phyloP scores from a whole-genome alignment of 2,329 filamentous ascomycete genomes.

The Juglanconis juglandina region DNA sequence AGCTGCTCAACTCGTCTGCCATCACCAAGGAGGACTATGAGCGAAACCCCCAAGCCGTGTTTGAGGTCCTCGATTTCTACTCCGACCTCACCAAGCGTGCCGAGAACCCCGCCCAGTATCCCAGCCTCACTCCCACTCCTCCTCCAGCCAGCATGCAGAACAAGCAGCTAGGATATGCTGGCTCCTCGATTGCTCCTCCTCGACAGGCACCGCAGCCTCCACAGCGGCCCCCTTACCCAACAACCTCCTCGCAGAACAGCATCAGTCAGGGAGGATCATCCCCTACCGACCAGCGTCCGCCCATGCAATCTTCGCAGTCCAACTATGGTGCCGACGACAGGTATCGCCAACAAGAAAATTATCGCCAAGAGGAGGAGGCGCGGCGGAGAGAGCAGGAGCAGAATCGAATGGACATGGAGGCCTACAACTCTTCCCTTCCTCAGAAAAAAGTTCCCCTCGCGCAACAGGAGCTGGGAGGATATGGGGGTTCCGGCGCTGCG shows the following conservation, averaged over 20 bases:
- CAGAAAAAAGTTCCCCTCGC: slow-evolving; percentile 76
- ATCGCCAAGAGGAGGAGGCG: slow-evolving; percentile 48
- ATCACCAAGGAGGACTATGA: slow-evolving; percentile 99
- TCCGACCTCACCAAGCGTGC: slow-evolving; percentile 75
- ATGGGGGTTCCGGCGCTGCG: slow-evolving; percentile 46
- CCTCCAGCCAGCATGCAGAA: slow-evolving; percentile 53
- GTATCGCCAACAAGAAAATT: slow-evolving; percentile 37
- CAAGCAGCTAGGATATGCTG: slow-evolving; percentile 61
- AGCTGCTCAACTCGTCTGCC: slow-evolving; percentile 89
- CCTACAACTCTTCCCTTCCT: slow-evolving; percentile 85
- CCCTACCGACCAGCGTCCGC: slow-evolving; percentile 49
- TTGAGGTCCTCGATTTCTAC: slow-evolving; percentile 82
- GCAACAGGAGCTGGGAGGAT: slow-evolving; percentile 84
- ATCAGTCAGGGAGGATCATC: slow-evolving; percentile 35
- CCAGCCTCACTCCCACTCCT: slow-evolving; percentile 66
- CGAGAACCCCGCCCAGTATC: slow-evolving; percentile 67
- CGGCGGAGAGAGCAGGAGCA: slow-evolving; percentile 67
- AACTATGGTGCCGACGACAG: slow-evolving; percentile 52
- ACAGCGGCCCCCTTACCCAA: slow-evolving; percentile 41
- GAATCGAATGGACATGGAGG: slow-evolving; percentile 72
- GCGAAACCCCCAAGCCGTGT: slow-evolving; percentile 84
- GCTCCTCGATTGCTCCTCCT: slow-evolving; percentile 63
- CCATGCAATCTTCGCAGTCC: slow-evolving; percentile 54
- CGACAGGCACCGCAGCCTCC: slow-evolving; percentile 56
- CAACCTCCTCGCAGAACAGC: slow-evolving; percentile 34